Evolutionary conservation across 768 basidiomycete genomes (phyloP).

Genomic region (Candolleomyces efflorescens): DNA sequence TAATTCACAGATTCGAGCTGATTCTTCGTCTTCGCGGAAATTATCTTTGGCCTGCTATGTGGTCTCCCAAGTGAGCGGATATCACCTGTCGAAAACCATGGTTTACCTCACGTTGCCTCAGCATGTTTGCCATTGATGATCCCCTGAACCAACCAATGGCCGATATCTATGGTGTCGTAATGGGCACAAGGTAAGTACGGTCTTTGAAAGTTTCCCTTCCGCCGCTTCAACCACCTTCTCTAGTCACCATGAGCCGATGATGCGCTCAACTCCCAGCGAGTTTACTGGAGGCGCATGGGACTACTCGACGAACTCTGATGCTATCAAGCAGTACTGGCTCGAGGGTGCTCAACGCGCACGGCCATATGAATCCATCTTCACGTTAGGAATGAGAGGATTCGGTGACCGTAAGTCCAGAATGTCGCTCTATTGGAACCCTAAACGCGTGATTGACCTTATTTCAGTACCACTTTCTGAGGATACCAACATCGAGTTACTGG

Average conservation of each 20-base stretch:
- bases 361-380: conserved; percentile 59
- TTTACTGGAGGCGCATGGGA: conserved; percentile 63
- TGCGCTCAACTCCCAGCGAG: conserved; percentile 65
- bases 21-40: conserved; percentile 65
- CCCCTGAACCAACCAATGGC: conserved; percentile 58
- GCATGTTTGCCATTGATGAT: conserved; percentile 57
- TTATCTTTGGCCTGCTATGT: conserved; percentile 64
- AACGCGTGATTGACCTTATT: neutral
- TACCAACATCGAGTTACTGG: conserved; percentile 46
- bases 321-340: conserved; percentile 59
- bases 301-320: conserved; percentile 48
- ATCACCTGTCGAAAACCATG: neutral
- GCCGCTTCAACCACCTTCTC: neutral
- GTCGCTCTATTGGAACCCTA: conserved; percentile 3
- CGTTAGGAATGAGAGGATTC: conserved; percentile 68
- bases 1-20: conserved; percentile 50
- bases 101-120: conserved; percentile 9
- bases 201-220: no score
- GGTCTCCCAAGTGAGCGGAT: conserved; percentile 32
- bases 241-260: conserved; percentile 73
- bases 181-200: conserved; percentile 61
- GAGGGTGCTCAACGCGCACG: conserved; percentile 55
- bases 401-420: conserved; percentile 47
- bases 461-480: conserved; percentile 48
- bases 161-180: conserved; percentile 62